These are phyloP conservation scores for Aegilops longissima DNA, from an alignment of 176 grass and related monocot genomes.

Conservation along the genomic window DNA sequence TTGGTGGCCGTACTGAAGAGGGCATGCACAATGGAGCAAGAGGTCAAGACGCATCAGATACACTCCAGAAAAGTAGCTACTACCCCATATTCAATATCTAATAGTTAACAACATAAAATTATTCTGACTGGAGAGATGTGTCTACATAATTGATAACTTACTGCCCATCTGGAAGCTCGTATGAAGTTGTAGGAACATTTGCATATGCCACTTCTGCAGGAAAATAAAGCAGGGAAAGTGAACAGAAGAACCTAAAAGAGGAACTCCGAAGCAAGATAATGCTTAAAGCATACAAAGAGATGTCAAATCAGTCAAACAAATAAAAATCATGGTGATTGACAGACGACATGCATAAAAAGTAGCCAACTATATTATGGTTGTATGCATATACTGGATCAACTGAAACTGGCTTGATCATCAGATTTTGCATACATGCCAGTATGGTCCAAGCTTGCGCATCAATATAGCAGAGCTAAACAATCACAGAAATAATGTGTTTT, in stretches of 20 bases:
- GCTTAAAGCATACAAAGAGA: not conserved
- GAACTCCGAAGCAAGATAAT: conserved; percentile 16
- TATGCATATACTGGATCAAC: not conserved
- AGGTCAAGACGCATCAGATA: not conserved
- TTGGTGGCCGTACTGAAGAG: not conserved
- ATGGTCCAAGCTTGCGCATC: not conserved
- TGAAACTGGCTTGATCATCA: not conserved
- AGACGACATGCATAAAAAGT: not conserved
- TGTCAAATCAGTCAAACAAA: conserved; percentile 16
- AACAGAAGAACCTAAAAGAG: conserved; percentile 12
- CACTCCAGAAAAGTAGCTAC: not conserved
- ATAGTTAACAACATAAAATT: not conserved
- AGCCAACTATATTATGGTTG: not conserved
- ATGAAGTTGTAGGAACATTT: conserved; percentile 97
- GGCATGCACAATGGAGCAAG: not conserved
- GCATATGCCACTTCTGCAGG: conserved; percentile 93
- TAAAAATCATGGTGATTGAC: not conserved
- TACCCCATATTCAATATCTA: conserved; percentile 1
- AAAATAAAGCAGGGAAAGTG: conserved; percentile 38
- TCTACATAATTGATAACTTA: conserved; percentile 55
- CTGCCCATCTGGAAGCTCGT: conserved; percentile 99
- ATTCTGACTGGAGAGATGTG: conserved; percentile 21
- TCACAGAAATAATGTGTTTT: conserved; percentile 21
- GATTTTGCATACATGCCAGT: not conserved
- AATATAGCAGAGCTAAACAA: not conserved